Evolutionary conservation across 306 rosid species (phyloP), one percentile per base, ranked within the genome.

Genomic region (Cercis canadensis): DNA sequence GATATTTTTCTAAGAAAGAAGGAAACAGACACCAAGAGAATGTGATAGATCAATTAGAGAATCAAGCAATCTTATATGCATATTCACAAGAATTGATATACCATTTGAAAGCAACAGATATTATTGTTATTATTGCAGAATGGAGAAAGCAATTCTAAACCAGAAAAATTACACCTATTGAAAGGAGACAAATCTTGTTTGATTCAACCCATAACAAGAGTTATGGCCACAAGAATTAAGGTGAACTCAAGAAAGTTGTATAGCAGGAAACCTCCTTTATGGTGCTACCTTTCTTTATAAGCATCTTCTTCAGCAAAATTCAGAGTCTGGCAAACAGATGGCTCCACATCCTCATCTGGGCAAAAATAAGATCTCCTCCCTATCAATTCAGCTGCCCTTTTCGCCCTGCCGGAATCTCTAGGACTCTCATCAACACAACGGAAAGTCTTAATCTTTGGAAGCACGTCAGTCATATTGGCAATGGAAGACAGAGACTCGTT

Each of bases 341-440:
- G 34, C 34, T 75, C 81, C 10, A 3, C 83, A 17, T 70, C 83
- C 24, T 68, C 85, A 16, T 77, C 73, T 11, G 47, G 44, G 62
- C 85, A 67, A 39, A 90, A 88, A 53, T 51, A 84, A 6, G 90
- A 67, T 41, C 49, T 84, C 49, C 80, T 84, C 11, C 89, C 92
- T 13, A 44, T 62, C 82, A 94, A 76, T 18, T 86, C 87, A 5
- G 92, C 80, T 65, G 84, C 92, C 67, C 89, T 83, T 47, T 94
- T 90, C 0, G 92, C 97, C 18, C 94, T 89, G 15, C 98, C 98
- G 0, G 97, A 94, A 6, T 87, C 95, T 80, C 97, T 84, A 21
- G 96, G 92, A 33, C 92, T 89, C 59, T 78, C 89, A 15, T 73
- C 59, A 12, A 62, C 78, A 63, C 59, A 76, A 49, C 83, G 73